Evolutionary conservation across 345 rosid species (phyloP), one percentile per base, ranked within the genome.

Genomic region (Heritiera littoralis): DNA sequence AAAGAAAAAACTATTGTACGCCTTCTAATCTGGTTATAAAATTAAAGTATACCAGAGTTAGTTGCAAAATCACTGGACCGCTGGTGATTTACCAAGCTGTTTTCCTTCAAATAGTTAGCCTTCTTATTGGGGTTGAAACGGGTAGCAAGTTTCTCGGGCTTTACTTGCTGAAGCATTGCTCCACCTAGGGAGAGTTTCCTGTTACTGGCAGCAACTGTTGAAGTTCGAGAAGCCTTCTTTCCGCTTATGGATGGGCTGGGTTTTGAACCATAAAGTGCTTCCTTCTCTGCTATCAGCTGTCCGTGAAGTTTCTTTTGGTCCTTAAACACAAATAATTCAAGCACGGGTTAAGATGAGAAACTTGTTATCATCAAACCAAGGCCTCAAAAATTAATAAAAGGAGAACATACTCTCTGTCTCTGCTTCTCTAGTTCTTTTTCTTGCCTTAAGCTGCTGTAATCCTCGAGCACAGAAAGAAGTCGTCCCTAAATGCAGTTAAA

Each of bases 171-270:
- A 76, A 89, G 89, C 90, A 86, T 84, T 20, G 89, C 86, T 79
- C 94, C 94, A 51, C 92, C 92, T 52, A 89, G 79, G 17, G 93
- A 89, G 66, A 92, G 90, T 82, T 88, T 92, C 41, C 89, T 77
- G 56, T 87, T 81, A 77, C 69, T 81, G 75, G 86, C 83, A 72
- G 65, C 79, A 75, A 77, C 80, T 18, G 75, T 70, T 61, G 89
- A 81, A 77, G 83, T 65, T 89, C 85, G 84, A 40, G 86, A 13
- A 78, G 80, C 74, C 81, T 90, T 93, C 83, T 76, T 90, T 52
- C 80, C 88, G 46, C 93, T 87, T 76, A 86, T 86, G 58, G 78
- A 75, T 55, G 96, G 94, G 78, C 94, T 90, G 35, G 88, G 90
- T 86, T 88, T 90, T 64, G 94, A 86, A 45, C 96, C 92, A 74